Evolutionary conservation across 2,329 filamentous ascomycete species (phyloP).

Genomic region (Tolypocladium pustulatum): DNA sequence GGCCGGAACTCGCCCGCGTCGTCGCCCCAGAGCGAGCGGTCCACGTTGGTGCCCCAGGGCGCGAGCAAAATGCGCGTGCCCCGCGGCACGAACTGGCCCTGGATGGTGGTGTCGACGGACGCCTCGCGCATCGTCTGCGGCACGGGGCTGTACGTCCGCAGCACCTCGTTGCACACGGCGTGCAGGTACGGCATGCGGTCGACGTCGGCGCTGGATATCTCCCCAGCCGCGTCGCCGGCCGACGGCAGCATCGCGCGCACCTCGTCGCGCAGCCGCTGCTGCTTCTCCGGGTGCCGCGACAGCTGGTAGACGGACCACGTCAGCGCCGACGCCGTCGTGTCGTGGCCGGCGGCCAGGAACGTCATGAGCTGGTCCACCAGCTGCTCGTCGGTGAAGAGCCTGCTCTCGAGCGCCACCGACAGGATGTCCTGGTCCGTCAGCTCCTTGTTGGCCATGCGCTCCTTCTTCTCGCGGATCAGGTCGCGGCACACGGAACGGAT

Average conservation of each 20-base stretch:
- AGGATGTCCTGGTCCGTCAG: slow-evolving; percentile 60
- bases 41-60: slow-evolving; percentile 60
- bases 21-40: slow-evolving; percentile 60
- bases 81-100: slow-evolving; percentile 55
- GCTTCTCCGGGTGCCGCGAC: slow-evolving; percentile 53
- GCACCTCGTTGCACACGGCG: slow-evolving; percentile 66
- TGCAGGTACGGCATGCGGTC: slow-evolving; percentile 71
- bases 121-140: slow-evolving; percentile 60
- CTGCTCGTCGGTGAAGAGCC: slow-evolving; percentile 65
- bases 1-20: slow-evolving; percentile 70
- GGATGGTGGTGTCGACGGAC: slow-evolving; percentile 51
- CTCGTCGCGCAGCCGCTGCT: slow-evolving; percentile 57
- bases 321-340: slow-evolving; percentile 66
- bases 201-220: slow-evolving; percentile 38
- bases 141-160: slow-evolving; percentile 65
- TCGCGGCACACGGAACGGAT: slow-evolving; percentile 58
- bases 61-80: slow-evolving; percentile 59
- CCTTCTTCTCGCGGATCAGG: slow-evolving; percentile 62
- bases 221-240: slow-evolving; percentile 20
- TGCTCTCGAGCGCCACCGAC: slow-evolving; percentile 67
- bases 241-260: slow-evolving; percentile 50
- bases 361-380: slow-evolving; percentile 88
- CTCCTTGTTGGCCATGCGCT: slow-evolving; percentile 34
- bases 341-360: slow-evolving; percentile 73
- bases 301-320: slow-evolving; percentile 68